Base-by-base conservation (phyloP, 805 yeast species). In the Brettanomyces sp. region DNA sequence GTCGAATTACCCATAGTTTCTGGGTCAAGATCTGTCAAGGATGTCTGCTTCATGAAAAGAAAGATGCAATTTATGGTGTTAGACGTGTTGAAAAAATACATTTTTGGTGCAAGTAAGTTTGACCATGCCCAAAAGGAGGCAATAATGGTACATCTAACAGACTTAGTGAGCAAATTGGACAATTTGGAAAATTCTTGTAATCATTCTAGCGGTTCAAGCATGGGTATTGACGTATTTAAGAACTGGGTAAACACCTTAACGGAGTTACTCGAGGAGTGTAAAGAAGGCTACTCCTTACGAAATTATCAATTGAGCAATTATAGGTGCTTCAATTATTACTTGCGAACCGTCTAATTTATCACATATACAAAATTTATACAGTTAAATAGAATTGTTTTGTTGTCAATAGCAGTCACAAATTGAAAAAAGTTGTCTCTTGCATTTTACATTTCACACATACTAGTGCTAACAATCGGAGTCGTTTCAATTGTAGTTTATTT, bases 21-120 rank as follows among this genome's bases (percentile, higher is more conserved):
- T 7, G 49, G 54, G 13, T 50, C 67, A 28, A 60, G 73, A 2
- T 56, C 63, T 1, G 55, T 62, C 36, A 62, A 62, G 38, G 70
- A 70, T 51, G 61, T 63, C 0, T 44, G 56, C 1, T 64, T 59
- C 47, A 62, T 68, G 1, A 61, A 63, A 48, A 56, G 68, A 36
- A 62, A 66, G 45, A 62, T 68, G 4, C 73, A 71, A 47, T 43
- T 65, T 18, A 40, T 62, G 8, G 52, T 67, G 4, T 48, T 63
- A 9, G 46, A 54, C 5, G 49, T 55, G 1, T 41, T 67, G 8
- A 45, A 48, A n/a, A 28, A 45, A 3, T 39, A 38, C 5, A 52
- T 63, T 3, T 45, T 60, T n/a, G 36, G 45, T 5, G 35, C 42
- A 23, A 34, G 40, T 4, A 23, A 23, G 5, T 60, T 52, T 39